Evolutionary conservation across 1,139 yeast species (phyloP).

Genomic region (Magnusiomyces suaveolens): DNA sequence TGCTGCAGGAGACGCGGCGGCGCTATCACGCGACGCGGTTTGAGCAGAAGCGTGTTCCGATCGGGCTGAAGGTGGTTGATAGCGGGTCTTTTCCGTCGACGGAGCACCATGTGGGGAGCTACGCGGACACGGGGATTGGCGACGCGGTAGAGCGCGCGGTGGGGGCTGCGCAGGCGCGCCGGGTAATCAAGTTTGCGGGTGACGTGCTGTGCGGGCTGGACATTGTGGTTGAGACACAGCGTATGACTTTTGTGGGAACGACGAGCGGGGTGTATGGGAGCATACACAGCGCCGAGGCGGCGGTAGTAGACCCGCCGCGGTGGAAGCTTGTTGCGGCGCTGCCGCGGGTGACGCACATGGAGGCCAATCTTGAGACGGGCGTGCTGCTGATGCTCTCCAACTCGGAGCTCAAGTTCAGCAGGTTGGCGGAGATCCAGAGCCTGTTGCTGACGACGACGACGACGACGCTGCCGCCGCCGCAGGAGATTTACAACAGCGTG

Average conservation of each 20-base stretch:
- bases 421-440: background rate
- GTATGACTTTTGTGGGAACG: slow-evolving; percentile 9
- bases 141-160: slow-evolving; percentile 2
- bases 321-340: slow-evolving; percentile 9
- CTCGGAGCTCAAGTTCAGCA: background rate
- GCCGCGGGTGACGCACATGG: slow-evolving; percentile 9
- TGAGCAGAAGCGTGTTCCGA: background rate
- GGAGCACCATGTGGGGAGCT: slow-evolving; percentile 1
- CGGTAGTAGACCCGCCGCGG: background rate
- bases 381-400: slow-evolving; percentile 8
- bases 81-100: slow-evolving; percentile 7
- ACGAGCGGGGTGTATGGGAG: slow-evolving; percentile 7
- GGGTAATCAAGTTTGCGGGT: background rate
- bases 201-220: slow-evolving; percentile 10
- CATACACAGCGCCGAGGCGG: background rate
- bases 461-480: slow-evolving; percentile 10
- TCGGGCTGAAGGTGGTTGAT: slow-evolving; percentile 7
- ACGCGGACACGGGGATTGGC: background rate
- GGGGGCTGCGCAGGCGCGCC: background rate
- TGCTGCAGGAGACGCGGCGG: slow-evolving; percentile 7
- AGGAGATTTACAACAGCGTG: slow-evolving; percentile 7
- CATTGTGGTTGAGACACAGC: slow-evolving; percentile 4
- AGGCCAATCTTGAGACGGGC: slow-evolving; percentile 9
- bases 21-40: slow-evolving; percentile 2
- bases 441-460: background rate